phyloP scores from a whole-genome alignment of 1,139 yeast genomes.

The Yamadazyma diospyri region DNA sequence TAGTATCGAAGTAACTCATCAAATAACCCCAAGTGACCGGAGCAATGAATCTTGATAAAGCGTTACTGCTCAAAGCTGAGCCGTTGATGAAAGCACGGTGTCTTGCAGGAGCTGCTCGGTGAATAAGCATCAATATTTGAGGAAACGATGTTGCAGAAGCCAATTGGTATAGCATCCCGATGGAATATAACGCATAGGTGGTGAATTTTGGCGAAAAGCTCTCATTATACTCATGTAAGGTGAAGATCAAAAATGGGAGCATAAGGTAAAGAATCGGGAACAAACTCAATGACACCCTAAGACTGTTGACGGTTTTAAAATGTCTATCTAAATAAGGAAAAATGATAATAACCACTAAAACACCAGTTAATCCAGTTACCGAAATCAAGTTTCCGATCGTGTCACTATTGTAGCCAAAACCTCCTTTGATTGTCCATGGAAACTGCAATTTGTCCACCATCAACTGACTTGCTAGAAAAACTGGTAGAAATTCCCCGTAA shows the following conservation, averaged over 20 bases:
- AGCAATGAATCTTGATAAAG: constrained; percentile 56
- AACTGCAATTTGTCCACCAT: constrained; percentile 31
- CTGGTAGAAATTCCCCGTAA: constrained; percentile 57
- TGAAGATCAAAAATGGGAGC: constrained; percentile 50
- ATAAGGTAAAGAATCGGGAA: constrained; percentile 48
- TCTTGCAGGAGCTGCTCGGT: constrained; percentile 44
- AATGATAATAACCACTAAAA: constrained; percentile 45
- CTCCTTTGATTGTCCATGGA: constrained; percentile 29
- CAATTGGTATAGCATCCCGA: constrained; percentile 34
- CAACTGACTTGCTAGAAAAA: constrained; percentile 51
- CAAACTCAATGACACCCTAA: constrained; percentile 34
- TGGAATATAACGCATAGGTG: constrained; percentile 20
- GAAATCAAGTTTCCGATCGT: constrained; percentile 56
- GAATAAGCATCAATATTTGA: constrained; percentile 34
- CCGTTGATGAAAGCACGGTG: constrained; percentile 53
- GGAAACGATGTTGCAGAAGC: constrained; percentile 20
- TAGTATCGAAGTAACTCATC: constrained; percentile 47
- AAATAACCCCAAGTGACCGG: constrained; percentile 58
- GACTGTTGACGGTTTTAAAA: constrained; percentile 44
- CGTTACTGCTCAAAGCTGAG: constrained; percentile 44
- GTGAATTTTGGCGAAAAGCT: constrained; percentile 23
- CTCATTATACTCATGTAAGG: constrained; percentile 30
- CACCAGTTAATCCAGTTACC: constrained; percentile 55
- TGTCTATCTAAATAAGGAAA: constrained; percentile 56
- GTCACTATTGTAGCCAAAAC: constrained; percentile 34